These are phyloP conservation scores for Nitzschia sp. DNA, from an alignment of 108 stramenopile species.

Conservation along the genomic window DNA sequence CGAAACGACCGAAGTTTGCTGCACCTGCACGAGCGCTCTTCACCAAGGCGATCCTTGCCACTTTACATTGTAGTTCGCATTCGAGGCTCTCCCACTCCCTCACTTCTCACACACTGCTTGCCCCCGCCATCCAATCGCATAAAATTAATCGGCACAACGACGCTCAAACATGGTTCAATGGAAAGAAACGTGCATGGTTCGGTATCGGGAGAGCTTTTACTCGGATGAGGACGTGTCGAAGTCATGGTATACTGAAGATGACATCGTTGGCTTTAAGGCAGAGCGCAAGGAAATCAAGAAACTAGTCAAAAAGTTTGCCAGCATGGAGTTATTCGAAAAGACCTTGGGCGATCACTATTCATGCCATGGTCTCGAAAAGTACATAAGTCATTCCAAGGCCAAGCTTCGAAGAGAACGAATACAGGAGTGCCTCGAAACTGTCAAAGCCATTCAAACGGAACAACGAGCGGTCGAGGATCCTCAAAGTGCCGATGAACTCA, in stretches of 20 bases:
- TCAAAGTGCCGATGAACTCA: not conserved
- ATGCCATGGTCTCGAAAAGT: constrained; percentile 8
- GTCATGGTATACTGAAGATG: constrained; percentile 10
- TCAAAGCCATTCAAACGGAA: not conserved
- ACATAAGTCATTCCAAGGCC: not conserved
- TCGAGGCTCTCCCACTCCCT: too few species aligned
- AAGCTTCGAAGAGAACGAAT: constrained; percentile 4
- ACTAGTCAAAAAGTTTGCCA: constrained; percentile 2
- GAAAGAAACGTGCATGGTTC: constrained; percentile 1
- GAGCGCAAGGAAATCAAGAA: constrained; percentile 12
- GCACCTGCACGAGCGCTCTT: too few species aligned
- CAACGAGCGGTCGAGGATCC: not conserved
- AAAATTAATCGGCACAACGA: not conserved
- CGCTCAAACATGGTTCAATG: constrained; percentile 4
- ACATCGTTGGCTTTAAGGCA: not conserved
- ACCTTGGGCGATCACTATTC: constrained; percentile 4
- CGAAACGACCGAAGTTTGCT: too few species aligned
- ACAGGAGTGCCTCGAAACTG: not conserved
- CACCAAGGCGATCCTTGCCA: too few species aligned
- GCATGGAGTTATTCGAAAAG: constrained; percentile 2
- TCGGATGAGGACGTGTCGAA: not conserved
- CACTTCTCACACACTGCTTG: too few species aligned
- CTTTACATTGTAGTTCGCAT: too few species aligned
- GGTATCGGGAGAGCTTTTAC: constrained; percentile 1
- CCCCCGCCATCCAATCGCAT: not conserved